These are phyloP conservation scores for Corynascus novoguineensis DNA, from an alignment of 495 filamentous ascomycete species.

Conservation along the genomic window DNA sequence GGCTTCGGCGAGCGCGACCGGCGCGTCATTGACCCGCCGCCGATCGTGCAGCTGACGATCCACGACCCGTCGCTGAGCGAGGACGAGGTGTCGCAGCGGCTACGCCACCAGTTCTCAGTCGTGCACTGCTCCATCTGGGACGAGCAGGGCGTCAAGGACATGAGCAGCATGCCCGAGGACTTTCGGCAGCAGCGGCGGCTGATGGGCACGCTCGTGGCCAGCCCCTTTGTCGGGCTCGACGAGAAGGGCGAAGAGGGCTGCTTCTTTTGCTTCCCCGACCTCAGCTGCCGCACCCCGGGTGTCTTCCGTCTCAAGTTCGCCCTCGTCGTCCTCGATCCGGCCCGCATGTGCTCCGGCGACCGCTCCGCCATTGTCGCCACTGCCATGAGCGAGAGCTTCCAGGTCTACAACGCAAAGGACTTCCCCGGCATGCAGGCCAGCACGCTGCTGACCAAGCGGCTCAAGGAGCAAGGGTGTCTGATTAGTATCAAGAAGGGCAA, in stretches of 20 bases:
- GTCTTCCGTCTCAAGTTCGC: conserved; percentile 76
- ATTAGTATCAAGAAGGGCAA: conserved; percentile 83
- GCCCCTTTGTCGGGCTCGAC: conserved; percentile 64
- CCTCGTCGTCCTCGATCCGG: conserved; percentile 72
- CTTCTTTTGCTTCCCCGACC: conserved; percentile 94
- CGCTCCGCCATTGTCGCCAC: conserved; percentile 58
- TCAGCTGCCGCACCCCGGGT: conserved; percentile 85
- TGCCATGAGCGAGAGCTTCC: conserved; percentile 72
- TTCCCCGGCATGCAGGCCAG: conserved; percentile 88
- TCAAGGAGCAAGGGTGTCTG: conserved; percentile 69
- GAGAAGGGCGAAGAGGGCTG: conserved; percentile 63
- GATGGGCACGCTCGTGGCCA: conserved; percentile 74
- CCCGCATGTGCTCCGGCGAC: conserved; percentile 41
- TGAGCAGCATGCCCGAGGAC: conserved; percentile 54
- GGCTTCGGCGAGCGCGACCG: conserved; percentile 92
- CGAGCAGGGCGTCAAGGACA: conserved; percentile 53
- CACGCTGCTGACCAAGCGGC: conserved; percentile 59
- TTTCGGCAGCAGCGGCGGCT: conserved; percentile 59
- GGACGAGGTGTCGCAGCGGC: conserved; percentile 51
- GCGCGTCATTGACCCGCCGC: conserved; percentile 89
- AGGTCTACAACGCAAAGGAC: conserved; percentile 92
- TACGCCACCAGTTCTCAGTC: conserved; percentile 71
- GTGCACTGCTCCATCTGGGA: conserved; percentile 79
- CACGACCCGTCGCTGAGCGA: conserved; percentile 53
- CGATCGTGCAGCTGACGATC: conserved; percentile 82